These are phyloP conservation scores for Auricularia sp. DNA, from an alignment of 768 basidiomycete species.

Conservation along the genomic window DNA sequence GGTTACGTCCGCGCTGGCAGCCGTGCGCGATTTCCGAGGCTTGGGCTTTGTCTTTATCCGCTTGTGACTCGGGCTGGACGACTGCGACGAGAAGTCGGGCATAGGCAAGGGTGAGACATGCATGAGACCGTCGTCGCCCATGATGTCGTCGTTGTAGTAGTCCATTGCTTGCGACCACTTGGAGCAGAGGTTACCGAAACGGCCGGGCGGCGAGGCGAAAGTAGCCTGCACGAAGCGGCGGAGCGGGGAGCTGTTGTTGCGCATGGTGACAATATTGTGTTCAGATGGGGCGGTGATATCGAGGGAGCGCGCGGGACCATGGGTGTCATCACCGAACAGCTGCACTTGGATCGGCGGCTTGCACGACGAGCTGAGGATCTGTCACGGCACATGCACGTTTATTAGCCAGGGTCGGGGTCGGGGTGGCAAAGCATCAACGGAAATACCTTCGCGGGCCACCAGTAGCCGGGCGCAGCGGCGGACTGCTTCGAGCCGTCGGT, in stretches of 20 bases:
- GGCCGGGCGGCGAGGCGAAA: too few species aligned
- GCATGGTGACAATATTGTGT: not conserved
- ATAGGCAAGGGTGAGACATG: too few species aligned
- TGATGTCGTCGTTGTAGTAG: too few species aligned
- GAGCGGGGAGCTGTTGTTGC: not conserved
- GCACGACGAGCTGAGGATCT: not conserved
- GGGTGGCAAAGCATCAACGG: not conserved
- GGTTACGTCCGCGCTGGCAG: not conserved
- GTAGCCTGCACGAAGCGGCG: too few species aligned
- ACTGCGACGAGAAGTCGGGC: too few species aligned
- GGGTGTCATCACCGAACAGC: not conserved
- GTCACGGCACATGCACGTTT: not conserved
- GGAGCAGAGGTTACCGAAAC: too few species aligned
- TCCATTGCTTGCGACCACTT: too few species aligned
- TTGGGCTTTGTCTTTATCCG: not conserved
- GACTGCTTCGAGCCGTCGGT: not conserved
- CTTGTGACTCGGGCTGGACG: not conserved
- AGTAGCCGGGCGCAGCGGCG: not conserved
- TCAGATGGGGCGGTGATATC: not conserved
- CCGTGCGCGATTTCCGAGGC: not conserved
- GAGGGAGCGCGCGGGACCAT: not conserved
- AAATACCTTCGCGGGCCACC: not conserved
- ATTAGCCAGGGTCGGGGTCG: not conserved
- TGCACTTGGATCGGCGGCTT: not conserved
- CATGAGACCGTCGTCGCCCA: too few species aligned